Conservation (phyloP, 2,329 filamentous ascomycete genomes). For the Lachnellula cervina region DNA sequence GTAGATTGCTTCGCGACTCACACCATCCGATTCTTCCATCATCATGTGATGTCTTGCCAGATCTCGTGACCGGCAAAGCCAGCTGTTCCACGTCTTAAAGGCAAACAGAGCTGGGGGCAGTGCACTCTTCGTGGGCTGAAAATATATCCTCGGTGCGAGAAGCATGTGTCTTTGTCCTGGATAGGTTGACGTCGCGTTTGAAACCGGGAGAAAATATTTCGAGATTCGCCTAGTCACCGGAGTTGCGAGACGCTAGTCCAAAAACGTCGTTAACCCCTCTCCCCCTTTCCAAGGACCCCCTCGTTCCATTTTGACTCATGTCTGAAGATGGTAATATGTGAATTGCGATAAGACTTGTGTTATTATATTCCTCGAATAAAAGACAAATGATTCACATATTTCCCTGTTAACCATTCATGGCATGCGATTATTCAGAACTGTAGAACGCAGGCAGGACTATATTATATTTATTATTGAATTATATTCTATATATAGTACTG, state of each 20-base stretch:
- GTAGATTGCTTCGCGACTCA: not conserved
- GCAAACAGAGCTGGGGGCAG: too few species aligned
- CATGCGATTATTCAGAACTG: too few species aligned
- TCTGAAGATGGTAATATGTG: not conserved
- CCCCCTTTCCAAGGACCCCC: not conserved
- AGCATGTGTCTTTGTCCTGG: not conserved
- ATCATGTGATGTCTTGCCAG: slow-evolving; percentile 9
- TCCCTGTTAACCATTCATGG: too few species aligned
- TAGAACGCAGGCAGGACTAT: too few species aligned
- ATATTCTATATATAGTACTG: too few species aligned
- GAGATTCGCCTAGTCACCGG: not conserved
- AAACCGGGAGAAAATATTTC: not conserved
- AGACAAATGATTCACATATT: too few species aligned
- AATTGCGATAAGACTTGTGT: not conserved
- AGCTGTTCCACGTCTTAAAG: not conserved
- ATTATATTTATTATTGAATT: too few species aligned
- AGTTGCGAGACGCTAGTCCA: not conserved
- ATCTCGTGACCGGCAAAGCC: slow-evolving; percentile 1
- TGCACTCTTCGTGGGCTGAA: not conserved
- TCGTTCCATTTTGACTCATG: not conserved
- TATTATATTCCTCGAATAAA: too few species aligned
- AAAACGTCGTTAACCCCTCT: not conserved
- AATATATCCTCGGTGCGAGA: not conserved
- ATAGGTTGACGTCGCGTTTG: not conserved
- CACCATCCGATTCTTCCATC: slow-evolving; percentile 9